Conservation (phyloP, 805 yeast species). For the Metschnikowia peoriensis region DNA sequence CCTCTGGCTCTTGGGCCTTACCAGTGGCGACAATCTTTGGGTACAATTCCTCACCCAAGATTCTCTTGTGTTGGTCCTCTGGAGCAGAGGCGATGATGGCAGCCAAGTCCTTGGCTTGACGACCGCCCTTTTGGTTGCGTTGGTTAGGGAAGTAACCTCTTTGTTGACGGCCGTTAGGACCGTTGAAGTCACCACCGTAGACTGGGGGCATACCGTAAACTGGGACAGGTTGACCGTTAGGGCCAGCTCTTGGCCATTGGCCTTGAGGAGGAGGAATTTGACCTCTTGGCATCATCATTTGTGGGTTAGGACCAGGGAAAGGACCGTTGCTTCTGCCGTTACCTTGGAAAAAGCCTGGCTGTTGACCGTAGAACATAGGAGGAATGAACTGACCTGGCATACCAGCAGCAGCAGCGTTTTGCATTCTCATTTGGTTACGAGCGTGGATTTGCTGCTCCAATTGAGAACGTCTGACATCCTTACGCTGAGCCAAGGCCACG, state of each 20-base stretch:
- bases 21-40: conserved; percentile 85
- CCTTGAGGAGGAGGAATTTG: conserved; percentile 65
- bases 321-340: conserved; percentile 70
- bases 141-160: conserved; percentile 56
- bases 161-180: conserved; percentile 49
- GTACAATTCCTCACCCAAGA: conserved; percentile 96
- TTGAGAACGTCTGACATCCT: conserved; percentile 96
- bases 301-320: conserved; percentile 78
- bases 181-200: conserved; percentile 51
- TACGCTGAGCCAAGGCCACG: conserved; percentile 98
- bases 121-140: conserved; percentile 43
- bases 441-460: conserved; percentile 97
- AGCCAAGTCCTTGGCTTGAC: conserved; percentile 53
- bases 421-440: conserved; percentile 97
- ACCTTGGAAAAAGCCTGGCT: conserved; percentile 82
- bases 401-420: conserved; percentile 89
- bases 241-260: conserved; percentile 72
- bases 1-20: conserved; percentile 85
- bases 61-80: conserved; percentile 93
- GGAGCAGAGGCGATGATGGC: conserved; percentile 63
- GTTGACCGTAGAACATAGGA: conserved; percentile 85
- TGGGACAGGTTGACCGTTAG: conserved; percentile 82
- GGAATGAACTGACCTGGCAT: conserved; percentile 84
- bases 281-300: conserved; percentile 72
- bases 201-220: conserved; percentile 86